Evolutionary conservation across 495 filamentous ascomycete species (phyloP).

Genomic region (Xylaria sp.): DNA sequence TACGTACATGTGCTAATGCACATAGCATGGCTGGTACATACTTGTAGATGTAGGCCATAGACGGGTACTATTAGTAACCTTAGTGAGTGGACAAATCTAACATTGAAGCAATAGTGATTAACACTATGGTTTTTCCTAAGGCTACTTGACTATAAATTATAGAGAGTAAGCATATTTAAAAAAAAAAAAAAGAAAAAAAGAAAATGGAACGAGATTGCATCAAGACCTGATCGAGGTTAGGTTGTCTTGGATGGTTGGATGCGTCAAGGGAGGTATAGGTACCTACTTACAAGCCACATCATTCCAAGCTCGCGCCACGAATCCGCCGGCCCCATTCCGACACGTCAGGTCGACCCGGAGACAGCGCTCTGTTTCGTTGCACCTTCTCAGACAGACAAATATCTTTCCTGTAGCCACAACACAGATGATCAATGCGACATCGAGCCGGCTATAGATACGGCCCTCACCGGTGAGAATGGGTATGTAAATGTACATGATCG

Average conservation of each 20-base stretch:
- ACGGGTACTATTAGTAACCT: too few relatives aligned
- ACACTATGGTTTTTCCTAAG: too few relatives aligned
- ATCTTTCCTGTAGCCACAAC: not conserved
- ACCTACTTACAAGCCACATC: conserved; percentile 10
- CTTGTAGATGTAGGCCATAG: too few relatives aligned
- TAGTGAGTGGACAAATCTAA: not conserved
- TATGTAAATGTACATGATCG: not conserved
- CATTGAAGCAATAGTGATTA: too few relatives aligned
- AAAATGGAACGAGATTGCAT: too few relatives aligned
- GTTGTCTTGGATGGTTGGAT: not conserved
- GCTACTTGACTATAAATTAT: too few relatives aligned
- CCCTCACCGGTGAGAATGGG: conserved; percentile 16
- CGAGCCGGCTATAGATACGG: not conserved
- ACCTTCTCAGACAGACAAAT: not conserved
- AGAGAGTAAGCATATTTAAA: too few relatives aligned
- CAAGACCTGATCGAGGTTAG: too few relatives aligned
- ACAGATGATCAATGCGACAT: conserved; percentile 1
- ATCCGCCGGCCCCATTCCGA: conserved; percentile 1
- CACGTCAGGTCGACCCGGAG: conserved; percentile 1
- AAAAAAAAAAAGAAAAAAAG: too few relatives aligned
- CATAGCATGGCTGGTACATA: too few relatives aligned
- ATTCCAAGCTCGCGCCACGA: conserved; percentile 16
- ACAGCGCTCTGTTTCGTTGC: not conserved
- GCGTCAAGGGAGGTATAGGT: not conserved
- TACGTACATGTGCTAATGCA: too few relatives aligned